Percentiles rank a stretch among this genome's conserved stretches.
phyloP scores from a whole-genome alignment of 768 basidiomycete species.

The Phanerochaete carnosa region DNA sequence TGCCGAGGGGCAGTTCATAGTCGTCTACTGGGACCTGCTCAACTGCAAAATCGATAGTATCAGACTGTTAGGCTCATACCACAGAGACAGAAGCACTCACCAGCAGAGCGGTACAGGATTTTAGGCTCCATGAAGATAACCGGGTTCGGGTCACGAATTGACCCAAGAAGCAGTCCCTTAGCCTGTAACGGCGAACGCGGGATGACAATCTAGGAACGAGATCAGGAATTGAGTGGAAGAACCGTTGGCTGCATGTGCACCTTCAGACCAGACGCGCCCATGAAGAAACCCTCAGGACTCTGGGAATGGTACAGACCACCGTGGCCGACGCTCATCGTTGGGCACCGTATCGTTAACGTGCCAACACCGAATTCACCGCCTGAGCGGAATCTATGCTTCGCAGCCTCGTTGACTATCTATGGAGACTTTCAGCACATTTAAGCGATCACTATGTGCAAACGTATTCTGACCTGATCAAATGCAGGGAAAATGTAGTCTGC shows the following conservation, averaged over 20 bases:
- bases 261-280: conserved; percentile 88
- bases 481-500: conserved; percentile 92
- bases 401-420: conserved; percentile 91
- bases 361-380: conserved; percentile 84
- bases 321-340: conserved; percentile 89
- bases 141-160: conserved; percentile 91
- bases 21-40: conserved; percentile 93
- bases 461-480: conserved; percentile 74
- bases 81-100: conserved; percentile 30
- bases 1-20: conserved; percentile 77
- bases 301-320: conserved; percentile 94
- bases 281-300: conserved; percentile 92
- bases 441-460: background rate
- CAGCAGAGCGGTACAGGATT: conserved; percentile 86
- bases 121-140: conserved; percentile 96
- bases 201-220: conserved; percentile 59
- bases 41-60: conserved; percentile 38
- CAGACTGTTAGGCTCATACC: background rate
- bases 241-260: conserved; percentile 32
- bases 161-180: conserved; percentile 84
- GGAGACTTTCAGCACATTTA: background rate
- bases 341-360: conserved; percentile 76
- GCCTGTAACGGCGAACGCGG: conserved; percentile 94
- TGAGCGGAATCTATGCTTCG: conserved; percentile 88
- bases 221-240: background rate